These are phyloP conservation scores for Saccharomyces pastorianus DNA, from an alignment of 1,139 yeast species.

Conservation along the genomic window DNA sequence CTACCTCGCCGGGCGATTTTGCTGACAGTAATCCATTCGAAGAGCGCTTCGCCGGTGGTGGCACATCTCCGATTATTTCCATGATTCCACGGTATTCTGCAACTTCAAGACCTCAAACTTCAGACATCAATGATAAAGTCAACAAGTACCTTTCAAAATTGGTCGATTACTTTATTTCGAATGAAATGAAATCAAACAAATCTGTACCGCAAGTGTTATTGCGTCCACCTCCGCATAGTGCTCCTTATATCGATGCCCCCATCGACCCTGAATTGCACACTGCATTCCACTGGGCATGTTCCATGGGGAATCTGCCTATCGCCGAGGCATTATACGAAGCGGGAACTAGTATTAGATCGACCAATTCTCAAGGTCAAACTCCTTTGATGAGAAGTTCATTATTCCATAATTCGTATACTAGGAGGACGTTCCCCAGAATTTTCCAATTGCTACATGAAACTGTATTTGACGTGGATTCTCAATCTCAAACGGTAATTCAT, in stretches of 20 bases:
- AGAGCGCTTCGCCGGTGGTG: slow-evolving; percentile 23
- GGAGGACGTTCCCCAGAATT: slow-evolving; percentile 68
- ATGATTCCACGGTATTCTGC: slow-evolving; percentile 26
- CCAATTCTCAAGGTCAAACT: slow-evolving; percentile 73
- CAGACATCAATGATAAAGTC: slow-evolving; percentile 31
- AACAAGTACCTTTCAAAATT: slow-evolving; percentile 39
- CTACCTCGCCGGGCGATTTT: slow-evolving; percentile 35
- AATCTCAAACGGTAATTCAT: slow-evolving; percentile 68
- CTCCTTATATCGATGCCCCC: slow-evolving; percentile 35
- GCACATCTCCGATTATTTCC: slow-evolving; percentile 27
- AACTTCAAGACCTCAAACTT: slow-evolving; percentile 21
- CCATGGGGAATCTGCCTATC: slow-evolving; percentile 74
- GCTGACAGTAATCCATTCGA: slow-evolving; percentile 27
- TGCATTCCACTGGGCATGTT: slow-evolving; percentile 94
- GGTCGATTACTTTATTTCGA: slow-evolving; percentile 59
- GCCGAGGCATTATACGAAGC: slow-evolving; percentile 60
- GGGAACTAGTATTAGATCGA: slow-evolving; percentile 71
- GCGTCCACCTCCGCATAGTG: slow-evolving; percentile 47
- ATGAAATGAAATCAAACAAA: slow-evolving; percentile 37
- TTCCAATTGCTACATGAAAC: slow-evolving; percentile 62
- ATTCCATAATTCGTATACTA: slow-evolving; percentile 80
- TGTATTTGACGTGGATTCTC: slow-evolving; percentile 55
- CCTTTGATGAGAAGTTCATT: slow-evolving; percentile 76
- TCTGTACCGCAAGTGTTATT: slow-evolving; percentile 37
- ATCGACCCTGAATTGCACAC: slow-evolving; percentile 95